A percentile compares a stretch with the other conserved stretches of the same genome.
Conservation (phyloP, 2,329 filamentous ascomycete genomes). For the Pestalotiopsis sp. region DNA sequence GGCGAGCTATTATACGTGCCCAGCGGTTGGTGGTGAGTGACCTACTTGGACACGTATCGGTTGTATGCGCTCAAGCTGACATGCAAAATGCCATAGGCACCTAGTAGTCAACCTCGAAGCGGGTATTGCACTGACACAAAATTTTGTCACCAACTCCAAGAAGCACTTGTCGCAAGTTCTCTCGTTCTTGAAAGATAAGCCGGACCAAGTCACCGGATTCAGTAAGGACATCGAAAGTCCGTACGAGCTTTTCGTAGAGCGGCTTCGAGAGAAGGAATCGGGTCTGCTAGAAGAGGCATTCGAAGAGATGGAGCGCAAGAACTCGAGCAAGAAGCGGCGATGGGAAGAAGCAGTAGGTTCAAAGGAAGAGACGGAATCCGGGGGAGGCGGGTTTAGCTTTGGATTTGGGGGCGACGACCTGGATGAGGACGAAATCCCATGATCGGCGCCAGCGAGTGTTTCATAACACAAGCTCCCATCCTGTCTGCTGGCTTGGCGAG, state of each 20-base stretch:
- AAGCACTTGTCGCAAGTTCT: slow-evolving; percentile 71
- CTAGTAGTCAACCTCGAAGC: slow-evolving; percentile 86
- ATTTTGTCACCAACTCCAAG: slow-evolving; percentile 79
- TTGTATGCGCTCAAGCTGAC: background rate
- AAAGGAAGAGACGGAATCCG: slow-evolving; percentile 40
- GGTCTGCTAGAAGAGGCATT: slow-evolving; percentile 69
- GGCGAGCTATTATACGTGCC: slow-evolving; percentile 93
- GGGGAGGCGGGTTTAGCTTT: slow-evolving; percentile 53
- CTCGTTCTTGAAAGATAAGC: slow-evolving; percentile 78
- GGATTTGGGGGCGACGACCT: slow-evolving; percentile 53
- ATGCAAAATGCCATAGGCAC: slow-evolving; percentile 51
- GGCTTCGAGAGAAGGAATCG: slow-evolving; percentile 65
- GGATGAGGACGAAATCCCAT: slow-evolving; percentile 51
- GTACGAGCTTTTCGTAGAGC: slow-evolving; percentile 73
- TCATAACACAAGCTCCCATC: background rate
- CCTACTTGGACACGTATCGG: background rate
- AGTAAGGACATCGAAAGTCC: slow-evolving; percentile 70
- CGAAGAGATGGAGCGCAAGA: slow-evolving; percentile 64
- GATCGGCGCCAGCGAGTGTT: slow-evolving; percentile 6
- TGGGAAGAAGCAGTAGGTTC: slow-evolving; percentile 80
- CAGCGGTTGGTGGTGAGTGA: slow-evolving; percentile 76
- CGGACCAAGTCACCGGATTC: slow-evolving; percentile 89
- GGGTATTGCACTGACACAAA: slow-evolving; percentile 90
- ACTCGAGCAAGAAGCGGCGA: slow-evolving; percentile 72
- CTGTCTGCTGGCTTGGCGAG: background rate